A percentile compares a stretch with the other conserved stretches of the same genome.
Evolutionary conservation across 164 flowering plant species (phyloP).

Genomic region (Kingdonia uniflora): DNA sequence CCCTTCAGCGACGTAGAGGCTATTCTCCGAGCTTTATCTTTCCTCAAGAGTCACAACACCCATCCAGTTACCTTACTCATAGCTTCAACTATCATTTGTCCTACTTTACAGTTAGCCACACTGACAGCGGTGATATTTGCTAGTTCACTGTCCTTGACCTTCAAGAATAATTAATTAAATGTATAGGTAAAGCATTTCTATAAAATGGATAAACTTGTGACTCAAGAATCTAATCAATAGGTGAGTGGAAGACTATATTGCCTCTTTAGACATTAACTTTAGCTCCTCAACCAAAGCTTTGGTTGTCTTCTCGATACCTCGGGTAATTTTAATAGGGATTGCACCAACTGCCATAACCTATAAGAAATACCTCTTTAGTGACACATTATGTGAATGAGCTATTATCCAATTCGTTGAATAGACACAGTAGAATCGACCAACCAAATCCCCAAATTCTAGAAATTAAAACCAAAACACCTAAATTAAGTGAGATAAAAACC

Average conservation of each 20-base stretch:
- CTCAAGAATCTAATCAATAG: too few species aligned
- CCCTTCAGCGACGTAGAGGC: background rate
- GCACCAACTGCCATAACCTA: constrained; percentile 99
- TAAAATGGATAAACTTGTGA: too few species aligned
- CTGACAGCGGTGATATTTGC: background rate
- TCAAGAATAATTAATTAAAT: background rate
- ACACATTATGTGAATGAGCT: background rate
- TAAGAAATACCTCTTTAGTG: constrained; percentile 2
- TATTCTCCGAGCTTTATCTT: background rate
- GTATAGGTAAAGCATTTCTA: too few species aligned
- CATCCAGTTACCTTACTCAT: background rate
- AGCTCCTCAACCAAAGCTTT: constrained; percentile 87
- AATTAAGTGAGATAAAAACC: too few species aligned
- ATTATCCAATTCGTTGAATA: too few species aligned
- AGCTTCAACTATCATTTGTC: background rate
- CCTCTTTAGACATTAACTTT: constrained; percentile 86
- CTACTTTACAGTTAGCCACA: background rate
- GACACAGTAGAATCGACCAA: too few species aligned
- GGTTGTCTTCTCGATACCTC: constrained; percentile 94
- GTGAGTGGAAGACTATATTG: constrained; percentile 7
- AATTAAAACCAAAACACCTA: too few species aligned
- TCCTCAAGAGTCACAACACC: constrained; percentile 2
- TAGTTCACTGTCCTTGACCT: constrained; percentile 3
- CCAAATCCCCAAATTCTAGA: too few species aligned
- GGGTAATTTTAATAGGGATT: constrained; percentile 86